A percentile compares a stretch with the other conserved stretches of the same genome.
Conservation (phyloP, 108 stramenopile genomes). For the Cyclostephanos invisitatus region DNA sequence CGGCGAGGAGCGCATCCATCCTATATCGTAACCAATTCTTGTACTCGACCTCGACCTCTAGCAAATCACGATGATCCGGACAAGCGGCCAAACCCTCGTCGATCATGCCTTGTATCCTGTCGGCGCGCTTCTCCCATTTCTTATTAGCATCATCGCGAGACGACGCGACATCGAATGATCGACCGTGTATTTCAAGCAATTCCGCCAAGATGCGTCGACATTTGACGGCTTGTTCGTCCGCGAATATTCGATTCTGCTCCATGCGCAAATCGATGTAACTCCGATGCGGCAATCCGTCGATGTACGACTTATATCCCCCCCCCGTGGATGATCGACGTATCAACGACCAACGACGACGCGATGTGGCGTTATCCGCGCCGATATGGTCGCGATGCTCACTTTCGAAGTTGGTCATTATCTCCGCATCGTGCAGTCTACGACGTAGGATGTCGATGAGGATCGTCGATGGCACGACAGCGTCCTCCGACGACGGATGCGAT, state of each 20-base stretch:
- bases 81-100: constrained; percentile 42
- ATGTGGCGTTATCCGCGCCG: too few species aligned
- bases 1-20: not conserved
- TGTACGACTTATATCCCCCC: too few species aligned
- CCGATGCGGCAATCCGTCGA: constrained; percentile 22
- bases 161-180: too few species aligned
- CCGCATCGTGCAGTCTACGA: not conserved
- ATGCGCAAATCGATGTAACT: constrained; percentile 39
- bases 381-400: not conserved
- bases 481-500: not conserved
- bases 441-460: not conserved
- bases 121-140: constrained; percentile 1
- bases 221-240: constrained; percentile 15
- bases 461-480: not conserved
- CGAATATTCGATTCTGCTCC: constrained; percentile 40
- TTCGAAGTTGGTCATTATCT: not conserved
- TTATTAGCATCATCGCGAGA: not conserved
- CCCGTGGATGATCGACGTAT: too few species aligned
- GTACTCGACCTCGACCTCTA: constrained; percentile 11
- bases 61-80: constrained; percentile 36
- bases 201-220: constrained; percentile 26
- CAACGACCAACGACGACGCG: too few species aligned
- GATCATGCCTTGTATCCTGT: constrained; percentile 11
- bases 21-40: constrained; percentile 6
- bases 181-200: too few species aligned